Conservation (phyloP, 495 filamentous ascomycete species). For the Daldinia vernicosa region DNA sequence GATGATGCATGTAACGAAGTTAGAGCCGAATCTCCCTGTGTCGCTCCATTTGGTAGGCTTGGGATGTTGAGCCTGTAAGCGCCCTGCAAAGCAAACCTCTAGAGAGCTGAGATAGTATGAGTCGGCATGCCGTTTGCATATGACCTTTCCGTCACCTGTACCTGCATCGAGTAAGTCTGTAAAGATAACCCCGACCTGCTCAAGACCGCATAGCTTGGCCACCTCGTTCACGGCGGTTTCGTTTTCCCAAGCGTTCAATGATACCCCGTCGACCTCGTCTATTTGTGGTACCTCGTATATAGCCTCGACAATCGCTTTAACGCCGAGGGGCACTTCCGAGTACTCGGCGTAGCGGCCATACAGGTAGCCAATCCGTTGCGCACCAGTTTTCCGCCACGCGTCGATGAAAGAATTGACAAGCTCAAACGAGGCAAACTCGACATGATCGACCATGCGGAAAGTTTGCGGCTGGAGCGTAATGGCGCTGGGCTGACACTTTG, state of each 20-base stretch:
- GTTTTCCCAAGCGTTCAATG: slow-evolving; percentile 86
- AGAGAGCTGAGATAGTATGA: slow-evolving; percentile 94
- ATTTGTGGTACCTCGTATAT: slow-evolving; percentile 97
- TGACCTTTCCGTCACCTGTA: slow-evolving; percentile 77
- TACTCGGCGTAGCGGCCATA: slow-evolving; percentile 95
- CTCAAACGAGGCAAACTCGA: slow-evolving; percentile 86
- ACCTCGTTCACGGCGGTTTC: slow-evolving; percentile 84
- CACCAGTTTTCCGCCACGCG: slow-evolving; percentile 83
- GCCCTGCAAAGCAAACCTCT: slow-evolving; percentile 88
- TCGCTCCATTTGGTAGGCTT: slow-evolving; percentile 98
- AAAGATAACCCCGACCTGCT: slow-evolving; percentile 94
- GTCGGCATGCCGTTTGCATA: slow-evolving; percentile 96
- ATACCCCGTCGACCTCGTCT: slow-evolving; percentile 89
- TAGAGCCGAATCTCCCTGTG: slow-evolving; percentile 91
- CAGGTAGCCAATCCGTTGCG: slow-evolving; percentile 87
- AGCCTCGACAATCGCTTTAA: slow-evolving; percentile 96
- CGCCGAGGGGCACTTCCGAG: slow-evolving; percentile 86
- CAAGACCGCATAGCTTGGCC: slow-evolving; percentile 83
- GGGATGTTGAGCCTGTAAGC: slow-evolving; percentile 85
- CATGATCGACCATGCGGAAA: slow-evolving; percentile 98
- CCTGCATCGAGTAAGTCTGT: slow-evolving; percentile 91
- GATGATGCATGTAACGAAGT: slow-evolving; percentile 95
- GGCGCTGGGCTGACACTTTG: slow-evolving; percentile 96
- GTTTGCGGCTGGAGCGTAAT: slow-evolving; percentile 94
- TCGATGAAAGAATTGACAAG: slow-evolving; percentile 88